phyloP scores from a whole-genome alignment of 441 rosid genomes.

The Theobroma grandiflorum region DNA sequence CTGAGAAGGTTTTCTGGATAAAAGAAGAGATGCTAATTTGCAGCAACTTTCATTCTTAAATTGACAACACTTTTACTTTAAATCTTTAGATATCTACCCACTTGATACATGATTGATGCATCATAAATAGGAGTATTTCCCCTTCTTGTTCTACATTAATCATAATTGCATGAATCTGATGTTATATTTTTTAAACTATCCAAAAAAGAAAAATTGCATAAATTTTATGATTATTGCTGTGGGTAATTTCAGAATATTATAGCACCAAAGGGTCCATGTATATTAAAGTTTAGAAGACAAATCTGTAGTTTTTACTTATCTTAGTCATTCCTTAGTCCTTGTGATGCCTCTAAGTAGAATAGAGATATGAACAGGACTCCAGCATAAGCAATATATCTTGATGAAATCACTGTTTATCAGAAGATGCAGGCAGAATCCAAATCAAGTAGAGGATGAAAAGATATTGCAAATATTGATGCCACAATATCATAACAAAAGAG shows the following conservation, averaged over 20 bases:
- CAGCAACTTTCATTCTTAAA: background rate
- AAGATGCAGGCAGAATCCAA: background rate
- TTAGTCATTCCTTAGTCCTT: background rate
- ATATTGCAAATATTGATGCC: background rate
- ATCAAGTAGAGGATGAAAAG: background rate
- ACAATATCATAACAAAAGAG: background rate
- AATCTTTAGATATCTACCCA: background rate
- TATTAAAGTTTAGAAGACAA: background rate
- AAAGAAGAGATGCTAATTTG: background rate
- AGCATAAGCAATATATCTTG: background rate
- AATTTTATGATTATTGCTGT: background rate
- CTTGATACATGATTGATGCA: background rate
- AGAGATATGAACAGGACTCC: background rate
- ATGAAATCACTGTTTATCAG: background rate
- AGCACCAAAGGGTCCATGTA: background rate
- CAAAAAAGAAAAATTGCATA: background rate
- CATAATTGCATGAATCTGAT: background rate
- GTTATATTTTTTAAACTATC: background rate
- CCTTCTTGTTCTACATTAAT: background rate
- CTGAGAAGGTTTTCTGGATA: background rate
- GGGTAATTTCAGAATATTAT: background rate
- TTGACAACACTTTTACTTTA: background rate
- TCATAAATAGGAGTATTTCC: background rate
- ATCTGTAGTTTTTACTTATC: background rate
- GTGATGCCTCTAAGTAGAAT: background rate